A percentile compares a stretch with the other conserved stretches of the same genome.
Conservation (phyloP, 176 grass and related monocot species). For the Musa schizocarpa region DNA sequence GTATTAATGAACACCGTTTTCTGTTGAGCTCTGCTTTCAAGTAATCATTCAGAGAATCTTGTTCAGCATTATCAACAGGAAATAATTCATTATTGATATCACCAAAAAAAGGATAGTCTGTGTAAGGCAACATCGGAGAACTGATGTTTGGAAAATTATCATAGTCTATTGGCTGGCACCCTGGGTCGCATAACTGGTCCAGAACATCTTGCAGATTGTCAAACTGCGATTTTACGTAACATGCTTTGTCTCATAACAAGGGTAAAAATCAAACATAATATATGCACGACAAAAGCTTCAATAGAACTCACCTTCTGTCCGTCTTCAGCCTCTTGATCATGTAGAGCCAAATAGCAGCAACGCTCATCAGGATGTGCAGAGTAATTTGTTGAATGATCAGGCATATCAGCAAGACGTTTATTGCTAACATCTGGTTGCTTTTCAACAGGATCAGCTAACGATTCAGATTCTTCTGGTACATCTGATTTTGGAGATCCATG, state of each 20-base stretch:
- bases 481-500: conserved; percentile 11
- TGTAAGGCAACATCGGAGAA: conserved; percentile 45
- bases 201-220: conserved; percentile 26
- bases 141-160: conserved; percentile 27
- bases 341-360: background rate
- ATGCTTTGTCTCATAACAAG: conserved; percentile 15
- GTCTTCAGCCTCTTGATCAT: conserved; percentile 14
- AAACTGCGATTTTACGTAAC: background rate
- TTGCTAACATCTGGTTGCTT: background rate
- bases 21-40: conserved; percentile 20
- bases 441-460: background rate
- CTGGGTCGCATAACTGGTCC: conserved; percentile 2
- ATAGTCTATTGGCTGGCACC: conserved; percentile 18
- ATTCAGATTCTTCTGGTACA: conserved; percentile 12
- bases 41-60: conserved; percentile 17
- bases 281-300: background rate
- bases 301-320: conserved; percentile 2
- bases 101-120: conserved; percentile 38
- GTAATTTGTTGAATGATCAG: conserved; percentile 9
- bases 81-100: conserved; percentile 11
- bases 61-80: conserved; percentile 7
- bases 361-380: background rate
- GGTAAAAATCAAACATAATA: background rate
- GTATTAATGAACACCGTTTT: conserved; percentile 8
- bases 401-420: conserved; percentile 3